These are phyloP conservation scores for Fusarium sp. DNA, from an alignment of 2,329 filamentous ascomycete species.

Conservation along the genomic window DNA sequence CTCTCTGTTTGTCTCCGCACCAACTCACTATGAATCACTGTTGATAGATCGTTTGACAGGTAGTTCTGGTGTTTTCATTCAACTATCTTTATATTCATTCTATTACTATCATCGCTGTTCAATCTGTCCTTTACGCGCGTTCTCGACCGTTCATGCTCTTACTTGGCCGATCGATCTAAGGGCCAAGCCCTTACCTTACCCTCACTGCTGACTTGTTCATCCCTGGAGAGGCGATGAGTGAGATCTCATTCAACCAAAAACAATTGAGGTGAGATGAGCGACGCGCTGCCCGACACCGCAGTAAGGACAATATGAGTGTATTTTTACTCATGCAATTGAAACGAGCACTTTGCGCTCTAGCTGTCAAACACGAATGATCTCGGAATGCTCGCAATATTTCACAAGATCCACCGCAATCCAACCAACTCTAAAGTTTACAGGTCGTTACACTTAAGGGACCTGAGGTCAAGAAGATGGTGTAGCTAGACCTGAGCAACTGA, in stretches of 20 bases:
- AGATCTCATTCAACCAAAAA: neutral
- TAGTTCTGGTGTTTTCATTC: neutral
- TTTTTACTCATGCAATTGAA: too few relatives aligned
- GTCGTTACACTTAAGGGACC: neutral
- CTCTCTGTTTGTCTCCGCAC: neutral
- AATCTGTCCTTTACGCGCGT: neutral
- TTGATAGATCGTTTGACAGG: neutral
- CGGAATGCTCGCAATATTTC: neutral
- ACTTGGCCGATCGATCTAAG: neutral
- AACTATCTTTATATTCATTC: neutral
- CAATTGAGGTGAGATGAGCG: neutral
- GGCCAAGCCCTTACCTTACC: neutral
- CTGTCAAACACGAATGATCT: neutral
- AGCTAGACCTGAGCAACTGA: neutral
- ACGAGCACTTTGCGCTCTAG: neutral
- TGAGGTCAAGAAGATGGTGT: neutral
- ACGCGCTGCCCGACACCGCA: neutral
- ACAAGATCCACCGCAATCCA: neutral
- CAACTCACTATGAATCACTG: neutral
- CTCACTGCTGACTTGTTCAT: neutral
- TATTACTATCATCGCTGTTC: accelerated
- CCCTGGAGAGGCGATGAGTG: neutral
- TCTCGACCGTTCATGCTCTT: neutral
- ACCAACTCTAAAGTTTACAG: too few relatives aligned
- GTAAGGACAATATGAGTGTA: neutral